These are phyloP conservation scores for Sporisorium sorghi DNA, from an alignment of 1,284 basidiomycete species.

Conservation along the genomic window DNA sequence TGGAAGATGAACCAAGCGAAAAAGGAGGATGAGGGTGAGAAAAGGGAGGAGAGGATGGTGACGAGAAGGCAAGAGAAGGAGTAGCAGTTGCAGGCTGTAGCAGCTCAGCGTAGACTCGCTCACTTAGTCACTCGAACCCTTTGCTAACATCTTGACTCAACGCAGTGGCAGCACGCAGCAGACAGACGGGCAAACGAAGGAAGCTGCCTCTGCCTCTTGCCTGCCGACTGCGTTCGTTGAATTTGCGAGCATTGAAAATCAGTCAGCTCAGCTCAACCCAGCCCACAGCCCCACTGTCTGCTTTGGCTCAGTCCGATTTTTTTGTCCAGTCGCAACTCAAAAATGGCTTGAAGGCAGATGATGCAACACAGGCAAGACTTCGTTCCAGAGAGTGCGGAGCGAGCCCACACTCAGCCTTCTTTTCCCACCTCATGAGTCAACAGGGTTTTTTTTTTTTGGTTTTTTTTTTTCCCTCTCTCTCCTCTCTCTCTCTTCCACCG, in stretches of 20 bases:
- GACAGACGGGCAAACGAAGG: too few species aligned
- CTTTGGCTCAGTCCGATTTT: neutral
- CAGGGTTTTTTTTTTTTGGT: too few species aligned
- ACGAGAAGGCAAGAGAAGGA: slow-evolving; percentile 21
- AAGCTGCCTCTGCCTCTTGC: neutral
- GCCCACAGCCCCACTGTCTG: neutral
- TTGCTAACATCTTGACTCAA: too few species aligned
- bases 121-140: too few species aligned
- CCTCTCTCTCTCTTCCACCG: too few species aligned
- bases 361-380: neutral
- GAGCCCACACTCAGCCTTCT: neutral
- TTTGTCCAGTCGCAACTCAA: neutral
- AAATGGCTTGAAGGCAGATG: too few species aligned
- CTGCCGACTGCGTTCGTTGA: too few species aligned
- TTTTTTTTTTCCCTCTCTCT: neutral
- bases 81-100: neutral
- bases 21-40: neutral
- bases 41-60: slow-evolving; percentile 34
- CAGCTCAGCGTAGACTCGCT: neutral
- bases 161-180: too few species aligned
- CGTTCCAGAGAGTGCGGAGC: slow-evolving; percentile 5
- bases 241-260: neutral
- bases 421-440: neutral
- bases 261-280: neutral
- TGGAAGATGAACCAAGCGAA: slow-evolving; percentile 39